Conservation (phyloP, 176 grass and related monocot genomes). For the Eragrostis nindensis region DNA sequence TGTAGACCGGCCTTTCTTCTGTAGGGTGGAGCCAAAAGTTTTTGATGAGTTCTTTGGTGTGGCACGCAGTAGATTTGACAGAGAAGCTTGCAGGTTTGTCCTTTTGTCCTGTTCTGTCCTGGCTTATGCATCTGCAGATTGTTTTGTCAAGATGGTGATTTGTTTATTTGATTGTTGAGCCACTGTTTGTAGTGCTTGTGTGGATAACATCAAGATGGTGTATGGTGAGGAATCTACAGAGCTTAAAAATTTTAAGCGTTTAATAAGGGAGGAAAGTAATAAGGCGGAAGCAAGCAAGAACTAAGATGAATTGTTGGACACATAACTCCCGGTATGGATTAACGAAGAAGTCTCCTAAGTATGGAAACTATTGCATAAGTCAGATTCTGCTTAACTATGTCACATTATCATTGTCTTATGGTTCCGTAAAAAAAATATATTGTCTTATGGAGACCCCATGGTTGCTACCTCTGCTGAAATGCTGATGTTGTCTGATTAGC, state of each 20-base stretch:
- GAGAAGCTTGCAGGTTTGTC: conserved; percentile 75
- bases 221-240: conserved; percentile 65
- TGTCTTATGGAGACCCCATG: not conserved
- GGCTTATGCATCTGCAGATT: conserved; percentile 10
- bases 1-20: conserved; percentile 69
- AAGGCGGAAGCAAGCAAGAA: conserved; percentile 32
- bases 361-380: not conserved
- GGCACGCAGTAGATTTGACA: conserved; percentile 56
- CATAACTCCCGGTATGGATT: conserved; percentile 26
- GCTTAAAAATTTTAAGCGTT: conserved; percentile 63
- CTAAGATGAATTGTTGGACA: conserved; percentile 40
- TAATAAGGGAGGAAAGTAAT: conserved; percentile 57
- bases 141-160: not conserved
- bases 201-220: conserved; percentile 72
- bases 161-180: not conserved
- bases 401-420: not conserved
- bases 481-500: not conserved
- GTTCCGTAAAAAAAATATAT: too few relatives aligned
- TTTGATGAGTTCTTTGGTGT: conserved; percentile 68
- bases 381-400: conserved; percentile 7
- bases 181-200: conserved; percentile 53
- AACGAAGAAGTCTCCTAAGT: not conserved
- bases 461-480: not conserved
- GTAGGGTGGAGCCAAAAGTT: conserved; percentile 72
- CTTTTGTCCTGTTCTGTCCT: not conserved